phyloP scores from a whole-genome alignment of 306 rosid genomes.

The Sicyos baderoa region DNA sequence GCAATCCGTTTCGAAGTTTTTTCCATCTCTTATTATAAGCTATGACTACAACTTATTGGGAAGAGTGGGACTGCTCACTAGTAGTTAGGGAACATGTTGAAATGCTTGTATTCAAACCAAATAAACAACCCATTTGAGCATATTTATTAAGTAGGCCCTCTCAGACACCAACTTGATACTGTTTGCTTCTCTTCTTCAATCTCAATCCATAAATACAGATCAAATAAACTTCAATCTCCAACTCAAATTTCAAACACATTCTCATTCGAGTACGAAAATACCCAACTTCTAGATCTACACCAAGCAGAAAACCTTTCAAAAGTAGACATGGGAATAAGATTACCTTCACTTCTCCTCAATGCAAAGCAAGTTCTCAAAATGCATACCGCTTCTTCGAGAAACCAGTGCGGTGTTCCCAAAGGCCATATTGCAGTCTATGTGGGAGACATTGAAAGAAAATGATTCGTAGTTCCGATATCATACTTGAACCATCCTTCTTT shows the following conservation, averaged over 20 bases:
- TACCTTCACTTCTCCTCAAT: conserved; percentile 17
- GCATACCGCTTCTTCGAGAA: neutral
- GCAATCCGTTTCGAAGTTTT: neutral
- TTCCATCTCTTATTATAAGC: neutral
- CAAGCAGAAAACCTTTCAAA: neutral
- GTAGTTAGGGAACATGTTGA: conserved; percentile 3
- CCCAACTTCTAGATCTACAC: neutral
- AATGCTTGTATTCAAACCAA: neutral
- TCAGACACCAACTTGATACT: neutral
- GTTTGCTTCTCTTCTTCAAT: neutral
- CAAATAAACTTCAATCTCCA: conserved; percentile 1
- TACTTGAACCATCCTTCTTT: conserved; percentile 22
- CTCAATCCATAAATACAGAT: conserved; percentile 10
- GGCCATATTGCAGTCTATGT: conserved; percentile 14
- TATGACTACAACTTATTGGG: neutral
- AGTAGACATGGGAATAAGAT: conserved; percentile 13
- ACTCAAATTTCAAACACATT: neutral
- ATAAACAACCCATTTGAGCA: conserved; percentile 18
- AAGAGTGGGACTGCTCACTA: conserved; percentile 6
- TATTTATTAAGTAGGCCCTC: conserved; percentile 13
- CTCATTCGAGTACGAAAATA: neutral
- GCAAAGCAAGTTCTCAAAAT: neutral
- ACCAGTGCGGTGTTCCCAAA: neutral
- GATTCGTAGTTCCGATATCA: conserved; percentile 22
- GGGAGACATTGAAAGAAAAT: conserved; percentile 9